Base-by-base conservation (phyloP, 345 rosid species). In the Aquilaria sinensis region DNA sequence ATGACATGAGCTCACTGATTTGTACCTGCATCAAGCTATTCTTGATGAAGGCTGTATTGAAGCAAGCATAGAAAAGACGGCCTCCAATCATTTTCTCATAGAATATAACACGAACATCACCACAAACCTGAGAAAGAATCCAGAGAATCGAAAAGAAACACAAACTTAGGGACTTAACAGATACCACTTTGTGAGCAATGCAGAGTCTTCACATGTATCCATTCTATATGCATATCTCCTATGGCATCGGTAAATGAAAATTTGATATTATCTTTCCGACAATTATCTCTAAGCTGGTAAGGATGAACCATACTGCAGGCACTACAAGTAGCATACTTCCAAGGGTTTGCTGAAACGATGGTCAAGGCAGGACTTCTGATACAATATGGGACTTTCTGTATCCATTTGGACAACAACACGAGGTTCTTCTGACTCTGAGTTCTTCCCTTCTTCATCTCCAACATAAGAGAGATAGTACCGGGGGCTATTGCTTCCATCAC, bases 351-450 rank as follows among this genome's bases (percentile, higher is more conserved):
- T 81, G 69, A 88, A 90, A 70, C 73, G 74, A 69, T 79, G 79
- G 58, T 90, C 98, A 59, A 90, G 97, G 69, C 97, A 88, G 30
- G 81, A 87, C 69, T 84, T 90, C 71, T 88, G 83, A 76, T 93
- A 88, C 62, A 87, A 75, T n/a, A 84, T 68, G 32, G 97, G 73
- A 65, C 81, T 85, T 69, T 93, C 96, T 1, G 98, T 93, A 79
- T 93, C 98, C 98, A 90, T 93, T 70, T 93, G 98, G 60, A 90
- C 77, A 34, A 90, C 81, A 15, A 87, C 75, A 43, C 62, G 94
- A 5, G 82, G 74, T 67, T 79, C 79, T 54, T 80, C 82, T 34
- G 71, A 47, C 14, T 75, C 70, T 51, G 60, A 61, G 45, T 53
- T 55, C 31, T 50, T 71, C 60, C 57, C 84, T 53, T 66, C 78